Base-by-base conservation (phyloP, 164 flowering plant species). In the Hamamelis virginiana region DNA sequence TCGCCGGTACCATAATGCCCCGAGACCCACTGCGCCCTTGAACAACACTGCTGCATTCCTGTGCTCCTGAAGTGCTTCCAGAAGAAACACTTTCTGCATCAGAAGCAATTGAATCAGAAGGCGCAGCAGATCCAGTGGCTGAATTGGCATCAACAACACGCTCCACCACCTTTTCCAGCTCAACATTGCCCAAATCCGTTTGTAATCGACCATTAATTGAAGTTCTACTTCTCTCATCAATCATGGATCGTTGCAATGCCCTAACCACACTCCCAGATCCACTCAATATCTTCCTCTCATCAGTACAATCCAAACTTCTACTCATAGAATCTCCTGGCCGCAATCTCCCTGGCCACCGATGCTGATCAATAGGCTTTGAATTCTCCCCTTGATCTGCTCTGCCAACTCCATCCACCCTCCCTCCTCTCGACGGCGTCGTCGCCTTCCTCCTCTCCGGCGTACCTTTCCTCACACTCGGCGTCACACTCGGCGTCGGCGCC, bases 31-130 rank as follows among this genome's bases (percentile, higher is more conserved):
- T 78, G 51, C 69, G 74, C 46, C 47, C 70, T 16, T 26, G 72
- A 33, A 60, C 67, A 18, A 51, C 41, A 12, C 64, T 52, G 58
- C 27, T 60, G 23, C 41, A 41, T 28, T 78, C 82, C 51, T 56
- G 77, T 10, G 64, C 68, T 69, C 77, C 79, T 16, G 69, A 65
- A 57, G 74, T 72, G 48, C 85, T 75, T 44, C 81, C 82, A 22
- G 85, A 83, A 19, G 88, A 83, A 14, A 83, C 82, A 68, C 86
- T 83, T 26, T 83, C 90, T 16, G 78, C 68, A 71, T 86, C 90
- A 13, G 83, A 80, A 56, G 58, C 63, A 28, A 23, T 64, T 26
- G 69, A 50, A 59, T 76, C 76, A 59, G 70, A 59, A 16, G 55
- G 61, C 0, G 16, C 44, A 44, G 22, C 67, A 61, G 78, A 71